Evolutionary conservation across 257 asterid species (phyloP).

Genomic region (Paulownia fortunei): DNA sequence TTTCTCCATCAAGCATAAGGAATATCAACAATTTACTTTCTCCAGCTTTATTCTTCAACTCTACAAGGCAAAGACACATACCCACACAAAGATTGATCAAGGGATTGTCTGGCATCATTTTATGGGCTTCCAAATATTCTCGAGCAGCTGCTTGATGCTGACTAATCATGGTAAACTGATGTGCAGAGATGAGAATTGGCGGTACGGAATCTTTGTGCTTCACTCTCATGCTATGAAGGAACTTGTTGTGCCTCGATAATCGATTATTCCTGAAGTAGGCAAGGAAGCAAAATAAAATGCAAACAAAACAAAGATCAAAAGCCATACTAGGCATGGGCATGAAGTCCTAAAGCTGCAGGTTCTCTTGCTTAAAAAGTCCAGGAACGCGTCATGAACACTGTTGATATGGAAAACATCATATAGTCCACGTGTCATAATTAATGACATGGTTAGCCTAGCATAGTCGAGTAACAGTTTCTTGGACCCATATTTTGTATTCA

Average conservation of each 20-base stretch:
- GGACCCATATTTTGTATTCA: neutral
- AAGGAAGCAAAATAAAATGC: slow-evolving; percentile 26
- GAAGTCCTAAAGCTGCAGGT: neutral
- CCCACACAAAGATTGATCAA: slow-evolving; percentile 85
- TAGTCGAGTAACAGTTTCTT: neutral
- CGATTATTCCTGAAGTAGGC: slow-evolving; percentile 46
- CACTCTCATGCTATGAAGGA: slow-evolving; percentile 61
- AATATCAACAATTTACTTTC: neutral
- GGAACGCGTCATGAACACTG: neutral
- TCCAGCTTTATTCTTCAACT: slow-evolving; percentile 1
- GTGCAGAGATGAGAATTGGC: slow-evolving; percentile 72
- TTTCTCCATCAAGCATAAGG: slow-evolving; percentile 1
- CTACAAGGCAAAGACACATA: slow-evolving; percentile 32
- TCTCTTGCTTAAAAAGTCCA: neutral
- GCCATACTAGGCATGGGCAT: neutral
- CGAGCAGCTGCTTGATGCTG: slow-evolving; percentile 87
- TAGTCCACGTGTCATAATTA: neutral
- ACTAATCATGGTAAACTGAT: slow-evolving; percentile 75
- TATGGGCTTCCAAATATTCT: slow-evolving; percentile 80
- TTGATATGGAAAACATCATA: neutral
- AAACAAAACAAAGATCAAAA: neutral
- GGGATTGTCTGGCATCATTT: slow-evolving; percentile 73
- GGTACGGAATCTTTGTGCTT: slow-evolving; percentile 74
- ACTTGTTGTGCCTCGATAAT: slow-evolving; percentile 61
- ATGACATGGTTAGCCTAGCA: neutral